Base-by-base conservation (phyloP, 768 basidiomycete species). In the Termitomyces sp. region DNA sequence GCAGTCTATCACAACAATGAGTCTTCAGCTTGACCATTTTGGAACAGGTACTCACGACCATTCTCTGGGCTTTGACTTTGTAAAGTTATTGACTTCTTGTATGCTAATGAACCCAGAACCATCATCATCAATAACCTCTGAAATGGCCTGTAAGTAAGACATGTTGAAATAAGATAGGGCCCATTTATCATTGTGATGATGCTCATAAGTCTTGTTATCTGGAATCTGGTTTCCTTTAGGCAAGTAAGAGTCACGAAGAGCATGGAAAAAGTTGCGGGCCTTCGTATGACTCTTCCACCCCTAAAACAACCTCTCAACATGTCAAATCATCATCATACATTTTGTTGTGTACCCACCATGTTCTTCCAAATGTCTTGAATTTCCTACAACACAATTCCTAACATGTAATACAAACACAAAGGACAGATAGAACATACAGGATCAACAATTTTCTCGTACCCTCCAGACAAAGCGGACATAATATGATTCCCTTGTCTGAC, bases 121-220 rank as follows among this genome's bases (percentile, higher is more conserved):
- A 30, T 56, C 55, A 32, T 56, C 55, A 40, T 56, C 55, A 11
- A 56, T 56, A 16, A 47, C 45, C n/a, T 56, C 55, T 20, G 55
- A 24, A 14, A 56, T 38, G 3, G 55, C 26, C 22, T 40, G 55
- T 16, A 56, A 32, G 28, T 48, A 56, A 13, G 55, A 40, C 2
- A 41, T 26, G 18, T 56, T 36, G 24, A 56, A 22, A 9, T 56
- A 56, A 7, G 35, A 16, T 22, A n/a, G 5, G 1, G 55, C 47
- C 55, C 55, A 56, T 18, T 28, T 45, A 18, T 56, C 24, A n/a
- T n/a, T n/a, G n/a, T n/a, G n/a, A n/a, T n/a, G n/a, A n/a, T n/a
- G n/a, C 7, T 48, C 18, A 5, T 14, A 13, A 13, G 5, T 30
- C 16, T 32, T 32, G 1, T 32, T 9, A 3, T 32, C 5, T 7